Conservation (phyloP, 352 stramenopile species). For the Chrysophaeum taylorii region DNA sequence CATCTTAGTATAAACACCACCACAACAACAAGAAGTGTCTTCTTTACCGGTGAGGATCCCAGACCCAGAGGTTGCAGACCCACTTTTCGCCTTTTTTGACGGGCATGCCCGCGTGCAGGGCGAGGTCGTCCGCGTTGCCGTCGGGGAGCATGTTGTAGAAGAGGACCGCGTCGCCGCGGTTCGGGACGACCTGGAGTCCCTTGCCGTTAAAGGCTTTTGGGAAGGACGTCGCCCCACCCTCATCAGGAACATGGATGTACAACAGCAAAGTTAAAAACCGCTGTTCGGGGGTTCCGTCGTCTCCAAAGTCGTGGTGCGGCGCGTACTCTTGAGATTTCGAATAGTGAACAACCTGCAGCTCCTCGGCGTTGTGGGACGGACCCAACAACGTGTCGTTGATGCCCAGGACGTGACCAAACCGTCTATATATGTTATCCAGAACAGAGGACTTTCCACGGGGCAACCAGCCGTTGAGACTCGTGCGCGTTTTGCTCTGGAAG, state of each 20-base stretch:
- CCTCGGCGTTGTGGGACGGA: slow-evolving; percentile 33
- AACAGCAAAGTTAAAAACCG: slow-evolving; percentile 42
- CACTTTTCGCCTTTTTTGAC: slow-evolving; percentile 50
- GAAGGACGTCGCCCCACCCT: slow-evolving; percentile 38
- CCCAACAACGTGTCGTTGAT: slow-evolving; percentile 47
- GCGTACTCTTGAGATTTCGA: slow-evolving; percentile 22
- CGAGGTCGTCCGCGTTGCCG: slow-evolving; percentile 59
- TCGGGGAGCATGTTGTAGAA: slow-evolving; percentile 60
- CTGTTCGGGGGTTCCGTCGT: slow-evolving; percentile 51
- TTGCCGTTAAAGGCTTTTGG: slow-evolving; percentile 36
- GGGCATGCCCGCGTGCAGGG: slow-evolving; percentile 46
- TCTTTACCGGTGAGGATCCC: background rate
- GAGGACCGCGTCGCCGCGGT: slow-evolving; percentile 48
- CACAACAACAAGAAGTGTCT: too few species aligned
- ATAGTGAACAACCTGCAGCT: slow-evolving; percentile 58
- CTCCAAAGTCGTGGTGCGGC: slow-evolving; percentile 31
- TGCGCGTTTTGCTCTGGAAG: slow-evolving; percentile 35
- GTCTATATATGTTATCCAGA: slow-evolving; percentile 46
- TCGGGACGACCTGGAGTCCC: slow-evolving; percentile 40
- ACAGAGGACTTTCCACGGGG: slow-evolving; percentile 37
- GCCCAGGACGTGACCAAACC: slow-evolving; percentile 44
- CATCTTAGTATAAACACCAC: too few species aligned
- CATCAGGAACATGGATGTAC: slow-evolving; percentile 48
- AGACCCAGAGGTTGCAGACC: slow-evolving; percentile 47
- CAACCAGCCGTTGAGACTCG: slow-evolving; percentile 51